These are phyloP conservation scores for Scedosporium minutisporum DNA, from an alignment of 2,329 filamentous ascomycete genomes.

Conservation along the genomic window DNA sequence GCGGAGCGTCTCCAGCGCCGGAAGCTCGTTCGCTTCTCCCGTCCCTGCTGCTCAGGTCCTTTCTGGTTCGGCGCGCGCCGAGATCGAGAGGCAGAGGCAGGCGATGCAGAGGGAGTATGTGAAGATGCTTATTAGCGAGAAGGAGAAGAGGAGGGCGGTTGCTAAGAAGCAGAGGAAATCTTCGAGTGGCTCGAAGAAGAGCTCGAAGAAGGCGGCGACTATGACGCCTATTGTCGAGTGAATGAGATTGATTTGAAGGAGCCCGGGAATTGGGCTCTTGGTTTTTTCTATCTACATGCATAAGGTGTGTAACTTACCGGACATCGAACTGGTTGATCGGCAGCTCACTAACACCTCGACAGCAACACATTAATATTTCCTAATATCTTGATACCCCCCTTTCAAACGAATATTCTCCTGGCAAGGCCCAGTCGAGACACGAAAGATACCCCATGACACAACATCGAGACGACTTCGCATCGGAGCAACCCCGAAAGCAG, in stretches of 20 bases:
- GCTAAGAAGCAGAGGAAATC: conserved; percentile 4
- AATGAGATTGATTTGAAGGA: not conserved
- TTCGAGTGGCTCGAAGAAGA: conserved; percentile 1
- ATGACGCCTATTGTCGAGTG: conserved; percentile 6
- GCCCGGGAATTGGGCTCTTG: not conserved
- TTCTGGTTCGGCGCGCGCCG: conserved; percentile 37
- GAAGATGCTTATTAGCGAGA: conserved; percentile 39
- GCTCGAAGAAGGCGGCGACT: conserved; percentile 1
- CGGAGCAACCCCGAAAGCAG: not conserved
- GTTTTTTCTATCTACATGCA: not conserved
- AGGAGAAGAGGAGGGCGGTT: conserved; percentile 27
- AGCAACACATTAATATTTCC: conserved; percentile 1
- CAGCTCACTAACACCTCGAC: not conserved
- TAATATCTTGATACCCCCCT: conserved; percentile 4
- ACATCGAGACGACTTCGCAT: conserved; percentile 6
- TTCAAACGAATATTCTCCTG: conserved; percentile 2
- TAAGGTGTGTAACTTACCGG: conserved; percentile 1
- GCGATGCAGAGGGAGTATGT: conserved; percentile 43
- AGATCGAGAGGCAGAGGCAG: conserved; percentile 40
- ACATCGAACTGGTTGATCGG: not conserved
- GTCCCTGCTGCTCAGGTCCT: conserved; percentile 21
- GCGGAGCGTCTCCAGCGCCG: conserved; percentile 33
- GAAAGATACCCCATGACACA: conserved; percentile 2
- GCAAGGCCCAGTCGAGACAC: conserved; percentile 7
- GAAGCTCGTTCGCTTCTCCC: conserved; percentile 27